Evolutionary conservation across 495 filamentous ascomycete species (phyloP), one percentile per base, ranked within the genome.

Genomic region (Oleoguttula mirabilis): DNA sequence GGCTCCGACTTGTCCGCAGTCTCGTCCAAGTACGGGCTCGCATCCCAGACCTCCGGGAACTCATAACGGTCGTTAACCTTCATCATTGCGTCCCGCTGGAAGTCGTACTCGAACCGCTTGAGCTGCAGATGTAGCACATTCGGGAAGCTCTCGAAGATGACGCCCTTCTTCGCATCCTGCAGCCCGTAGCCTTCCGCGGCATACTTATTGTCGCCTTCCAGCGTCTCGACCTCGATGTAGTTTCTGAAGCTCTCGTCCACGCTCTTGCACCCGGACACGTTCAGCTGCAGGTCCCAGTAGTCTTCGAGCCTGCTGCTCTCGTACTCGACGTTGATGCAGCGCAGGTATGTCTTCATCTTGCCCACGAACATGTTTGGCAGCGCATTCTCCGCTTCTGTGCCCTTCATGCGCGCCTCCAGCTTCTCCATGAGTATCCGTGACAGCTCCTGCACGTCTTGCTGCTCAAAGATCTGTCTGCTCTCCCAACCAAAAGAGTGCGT

Each of bases 61-160:
- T 94, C 90, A 60, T 94, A 94, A 35, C 88, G 81, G 56, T 96
- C 90, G 57, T 99, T 96, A 56, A 99, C 82, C 64, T 99, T 99
- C 77, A 88, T 93, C 90, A 94, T 94, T 17, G 84, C 86, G 60
- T 95, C 86, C 37, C 82, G 78, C 33, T 93, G 79, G 48, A 95
- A 76, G 63, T 99, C 88, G 57, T 99, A 99, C 57, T 95, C 87
- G 60, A 99, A 99, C 15, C 90, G 80, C 62, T 99, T 99, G 30
- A 99, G 72, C 59, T 99, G 90, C 15, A 99, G 68, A 59, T 99
- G 87, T 25, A 99, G 63, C 10, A 99, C 87, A 36, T 94, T 82
- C 12, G 90, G 90, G 58, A 99, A 99, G 47, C 79, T 83, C 54
- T 84, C 81, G 61, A 99, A 99, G 44, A 95, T 94, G 35, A 94